These are phyloP conservation scores for Rhypophila decipiens DNA, from an alignment of 495 filamentous ascomycete genomes.

Conservation along the genomic window DNA sequence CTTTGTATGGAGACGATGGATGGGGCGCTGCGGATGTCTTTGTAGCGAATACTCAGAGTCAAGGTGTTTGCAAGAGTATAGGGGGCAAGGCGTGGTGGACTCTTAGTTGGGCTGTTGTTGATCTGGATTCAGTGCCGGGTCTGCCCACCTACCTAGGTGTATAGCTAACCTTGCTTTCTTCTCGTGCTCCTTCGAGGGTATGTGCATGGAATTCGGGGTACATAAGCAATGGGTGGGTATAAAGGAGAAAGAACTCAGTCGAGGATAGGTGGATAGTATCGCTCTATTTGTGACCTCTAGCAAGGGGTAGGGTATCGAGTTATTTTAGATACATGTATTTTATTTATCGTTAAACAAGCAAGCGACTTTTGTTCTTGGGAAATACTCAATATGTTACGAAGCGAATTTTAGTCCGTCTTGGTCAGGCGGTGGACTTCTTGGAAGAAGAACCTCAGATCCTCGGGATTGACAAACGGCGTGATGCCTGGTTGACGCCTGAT, in stretches of 20 bases:
- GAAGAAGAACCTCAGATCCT: conserved; percentile 88
- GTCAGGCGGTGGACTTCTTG: conserved; percentile 77
- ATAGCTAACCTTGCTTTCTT: too few relatives aligned
- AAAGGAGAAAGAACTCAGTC: too few relatives aligned
- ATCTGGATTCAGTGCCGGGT: too few relatives aligned
- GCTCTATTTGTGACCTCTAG: too few relatives aligned
- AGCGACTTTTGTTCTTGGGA: neutral
- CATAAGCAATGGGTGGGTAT: too few relatives aligned
- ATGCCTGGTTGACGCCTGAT: conserved; percentile 51
- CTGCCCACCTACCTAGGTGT: too few relatives aligned
- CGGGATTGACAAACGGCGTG: conserved; percentile 87
- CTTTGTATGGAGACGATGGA: conserved; percentile 30
- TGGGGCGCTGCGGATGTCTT: conserved; percentile 39
- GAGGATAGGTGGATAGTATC: too few relatives aligned
- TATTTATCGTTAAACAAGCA: neutral
- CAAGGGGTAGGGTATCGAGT: too few relatives aligned
- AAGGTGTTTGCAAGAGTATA: conserved; percentile 37
- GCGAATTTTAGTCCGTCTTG: conserved; percentile 18
- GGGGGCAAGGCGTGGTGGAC: conserved; percentile 32
- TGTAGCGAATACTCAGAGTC: conserved; percentile 31
- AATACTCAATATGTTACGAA: neutral
- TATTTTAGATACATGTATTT: neutral
- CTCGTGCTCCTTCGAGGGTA: too few relatives aligned
- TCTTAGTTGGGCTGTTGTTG: conserved; percentile 39
- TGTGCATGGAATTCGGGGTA: too few relatives aligned